phyloP scores from a whole-genome alignment of 83 land plant species.

The Picea engelmannii region DNA sequence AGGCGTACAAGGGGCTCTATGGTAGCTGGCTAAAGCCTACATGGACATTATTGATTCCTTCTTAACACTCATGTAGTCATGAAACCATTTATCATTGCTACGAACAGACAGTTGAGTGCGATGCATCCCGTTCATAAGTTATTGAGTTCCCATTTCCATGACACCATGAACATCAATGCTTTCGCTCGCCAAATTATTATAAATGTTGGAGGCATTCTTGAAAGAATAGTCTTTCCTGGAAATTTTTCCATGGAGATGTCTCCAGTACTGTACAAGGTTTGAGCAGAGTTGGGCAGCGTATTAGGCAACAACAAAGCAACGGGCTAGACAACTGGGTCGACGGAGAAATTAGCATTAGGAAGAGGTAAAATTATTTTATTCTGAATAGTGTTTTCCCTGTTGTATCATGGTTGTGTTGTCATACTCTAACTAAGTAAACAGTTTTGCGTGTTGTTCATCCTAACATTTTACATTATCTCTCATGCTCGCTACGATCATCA shows the following conservation, averaged over 20 bases:
- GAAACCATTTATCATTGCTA: conserved; percentile 64
- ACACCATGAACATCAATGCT: conserved; percentile 61
- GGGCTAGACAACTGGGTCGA: too few relatives aligned
- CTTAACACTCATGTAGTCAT: conserved; percentile 34
- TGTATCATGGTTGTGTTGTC: too few relatives aligned
- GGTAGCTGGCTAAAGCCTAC: conserved; percentile 75
- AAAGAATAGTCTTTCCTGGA: conserved; percentile 42
- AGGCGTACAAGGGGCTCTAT: conserved; percentile 45
- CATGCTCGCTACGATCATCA: too few relatives aligned
- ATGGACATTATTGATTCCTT: conserved; percentile 40
- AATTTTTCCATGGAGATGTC: conserved; percentile 48
- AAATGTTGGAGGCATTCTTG: conserved; percentile 47
- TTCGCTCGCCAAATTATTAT: conserved; percentile 41
- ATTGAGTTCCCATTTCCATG: conserved; percentile 55
- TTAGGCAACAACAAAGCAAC: too few relatives aligned
- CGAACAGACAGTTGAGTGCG: conserved; percentile 51
- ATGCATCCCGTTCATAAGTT: conserved; percentile 60
- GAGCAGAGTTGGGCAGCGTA: too few relatives aligned
- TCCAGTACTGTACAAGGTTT: conserved; percentile 38
- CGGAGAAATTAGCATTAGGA: too few relatives aligned
- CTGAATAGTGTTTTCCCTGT: too few relatives aligned
- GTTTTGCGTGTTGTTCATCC: too few relatives aligned
- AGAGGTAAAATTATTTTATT: too few relatives aligned
- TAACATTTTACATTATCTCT: too few relatives aligned
- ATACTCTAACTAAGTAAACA: too few relatives aligned